Conservation (phyloP, 2,329 filamentous ascomycete genomes). For the Botryotinia convoluta region DNA sequence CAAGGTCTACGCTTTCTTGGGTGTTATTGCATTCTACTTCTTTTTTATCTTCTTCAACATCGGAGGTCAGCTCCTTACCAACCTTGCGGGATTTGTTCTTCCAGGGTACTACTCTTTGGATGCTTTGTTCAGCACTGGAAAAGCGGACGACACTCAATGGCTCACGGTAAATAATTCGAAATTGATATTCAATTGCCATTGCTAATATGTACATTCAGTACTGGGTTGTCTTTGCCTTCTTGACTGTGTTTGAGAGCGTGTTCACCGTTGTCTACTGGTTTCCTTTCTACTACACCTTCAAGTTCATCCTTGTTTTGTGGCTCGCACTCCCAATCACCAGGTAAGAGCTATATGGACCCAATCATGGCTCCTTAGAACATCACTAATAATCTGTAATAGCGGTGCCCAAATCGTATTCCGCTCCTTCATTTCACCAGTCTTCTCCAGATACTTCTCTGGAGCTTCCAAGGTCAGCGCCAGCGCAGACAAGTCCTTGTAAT, state of each 20-base stretch:
- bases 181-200: constrained; percentile 10
- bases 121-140: constrained; percentile 69
- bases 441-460: constrained; percentile 82
- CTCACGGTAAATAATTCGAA: constrained; percentile 55
- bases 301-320: constrained; percentile 97
- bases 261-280: constrained; percentile 90
- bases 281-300: constrained; percentile 99
- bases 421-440: constrained; percentile 87
- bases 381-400: constrained; percentile 48
- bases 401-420: constrained; percentile 96
- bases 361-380: background rate
- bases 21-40: constrained; percentile 76
- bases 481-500: constrained; percentile 63
- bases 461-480: constrained; percentile 73
- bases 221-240: constrained; percentile 82
- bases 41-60: constrained; percentile 93
- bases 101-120: constrained; percentile 81
- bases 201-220: constrained; percentile 52
- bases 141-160: constrained; percentile 80
- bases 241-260: constrained; percentile 80
- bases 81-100: constrained; percentile 78
- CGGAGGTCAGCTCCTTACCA: constrained; percentile 82
- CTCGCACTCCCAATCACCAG: constrained; percentile 91
- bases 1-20: constrained; percentile 81
- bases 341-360: constrained; percentile 56